Base-by-base conservation (phyloP, 1,284 basidiomycete genomes). In the Ustilago sp. region DNA sequence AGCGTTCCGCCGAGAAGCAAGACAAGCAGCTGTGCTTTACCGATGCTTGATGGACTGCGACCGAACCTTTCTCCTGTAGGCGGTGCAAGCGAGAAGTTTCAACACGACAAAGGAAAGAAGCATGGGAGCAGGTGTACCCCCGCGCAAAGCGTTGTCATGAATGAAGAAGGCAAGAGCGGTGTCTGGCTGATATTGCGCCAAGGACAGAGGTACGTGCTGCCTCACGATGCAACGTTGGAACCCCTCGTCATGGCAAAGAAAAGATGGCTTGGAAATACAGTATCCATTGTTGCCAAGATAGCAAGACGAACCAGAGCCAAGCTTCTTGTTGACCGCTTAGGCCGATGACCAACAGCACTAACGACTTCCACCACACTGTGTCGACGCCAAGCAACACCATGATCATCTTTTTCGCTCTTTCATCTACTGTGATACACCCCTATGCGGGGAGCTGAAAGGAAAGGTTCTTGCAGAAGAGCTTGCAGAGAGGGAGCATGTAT, bases 181-280 rank as follows among this genome's bases (percentile, higher is more conserved):
- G 9, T 28, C 48, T 50, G 15, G 38, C 8, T 32, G 17, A 19
- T 3, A 36, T 35, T 45, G 55, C 59, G 65, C 66, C 66, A 62
- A 68, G 66, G 60, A 56, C 60, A 63, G 56, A 28, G 60, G 55
- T 17, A 56, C 43, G 66, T 63, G 60, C 66, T 36, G 11, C 23
- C 45, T 34, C 19, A 51, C 19, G 48, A 15, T 6, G 8, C 4
- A 39, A n/a, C n/a, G 39, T 55, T 8, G n/a, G 43, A 19, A 8
- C 43, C 23, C 23, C 43, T 45, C 43, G 43, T 19, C 19, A 19
- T 45, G 43, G 43, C 43, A 45, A 45, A 19, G 19, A 45, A 11
- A 38, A 7, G 11, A 45, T 45, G 3, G 43, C 43, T 45, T n/a
- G 39, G 39, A 13, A 41, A 12, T 41, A 17, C 39, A 41, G 6